A percentile compares a stretch with the other conserved stretches of the same genome.
These are phyloP conservation scores for Cryphonectria carpinicola DNA, from an alignment of 2,329 filamentous ascomycete species.

Conservation along the genomic window DNA sequence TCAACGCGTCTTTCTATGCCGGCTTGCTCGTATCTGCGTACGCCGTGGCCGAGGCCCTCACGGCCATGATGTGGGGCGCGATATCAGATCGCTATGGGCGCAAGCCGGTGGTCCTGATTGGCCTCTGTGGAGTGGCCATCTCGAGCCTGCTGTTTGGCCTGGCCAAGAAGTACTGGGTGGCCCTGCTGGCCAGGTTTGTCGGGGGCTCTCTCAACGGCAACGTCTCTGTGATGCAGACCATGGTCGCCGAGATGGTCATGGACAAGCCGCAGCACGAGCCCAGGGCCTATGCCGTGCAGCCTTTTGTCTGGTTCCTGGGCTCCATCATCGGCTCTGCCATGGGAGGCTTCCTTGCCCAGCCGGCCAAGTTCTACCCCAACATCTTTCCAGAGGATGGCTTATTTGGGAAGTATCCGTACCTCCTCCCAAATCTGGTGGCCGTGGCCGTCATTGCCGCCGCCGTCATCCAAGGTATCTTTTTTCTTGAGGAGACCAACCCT, in stretches of 20 bases:
- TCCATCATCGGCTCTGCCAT: conserved; percentile 28
- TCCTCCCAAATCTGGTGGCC: conserved; percentile 60
- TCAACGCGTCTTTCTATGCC: conserved; percentile 51
- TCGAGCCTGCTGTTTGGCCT: conserved; percentile 48
- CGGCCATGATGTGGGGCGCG: conserved; percentile 47
- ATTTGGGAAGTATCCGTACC: conserved; percentile 69
- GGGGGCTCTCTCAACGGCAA: conserved; percentile 46
- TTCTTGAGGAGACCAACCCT: conserved; percentile 55
- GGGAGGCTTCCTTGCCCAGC: conserved; percentile 28
- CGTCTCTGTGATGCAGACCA: conserved; percentile 46
- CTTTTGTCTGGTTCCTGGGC: conserved; percentile 29
- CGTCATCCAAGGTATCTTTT: conserved; percentile 65
- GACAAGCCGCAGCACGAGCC: conserved; percentile 45
- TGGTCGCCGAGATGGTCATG: conserved; percentile 48
- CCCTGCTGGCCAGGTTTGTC: conserved; percentile 45
- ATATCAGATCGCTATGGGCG: conserved; percentile 46
- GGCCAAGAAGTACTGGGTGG: conserved; percentile 47
- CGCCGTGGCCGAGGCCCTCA: conserved; percentile 47
- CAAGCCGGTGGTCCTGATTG: conserved; percentile 37
- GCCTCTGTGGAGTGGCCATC: conserved; percentile 39
- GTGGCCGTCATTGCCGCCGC: conserved; percentile 68
- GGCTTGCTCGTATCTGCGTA: conserved; percentile 53
- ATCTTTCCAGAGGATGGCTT: conserved; percentile 45
- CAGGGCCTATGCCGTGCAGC: conserved; percentile 27
- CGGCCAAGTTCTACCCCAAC: conserved; percentile 28